Base-by-base conservation (phyloP, 1,139 yeast species). In the Suhomyces atakaporum region DNA sequence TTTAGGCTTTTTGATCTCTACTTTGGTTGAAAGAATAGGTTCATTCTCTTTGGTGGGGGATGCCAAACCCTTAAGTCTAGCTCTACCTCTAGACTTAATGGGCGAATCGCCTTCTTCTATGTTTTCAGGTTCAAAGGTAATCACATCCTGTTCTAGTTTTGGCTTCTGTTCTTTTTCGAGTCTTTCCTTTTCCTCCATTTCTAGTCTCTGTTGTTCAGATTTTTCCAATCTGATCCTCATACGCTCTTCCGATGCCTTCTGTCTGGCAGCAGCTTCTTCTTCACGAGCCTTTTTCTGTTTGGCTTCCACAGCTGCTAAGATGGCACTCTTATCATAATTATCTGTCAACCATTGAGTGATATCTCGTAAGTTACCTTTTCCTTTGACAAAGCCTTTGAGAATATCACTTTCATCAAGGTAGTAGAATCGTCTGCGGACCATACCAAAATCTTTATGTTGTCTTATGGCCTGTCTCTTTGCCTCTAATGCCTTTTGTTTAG, bases 371-470 rank as follows among this genome's bases (percentile, higher is more conserved):
- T 80, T 74, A 8, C 80, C 79, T 33, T 77, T 74, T 26, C 79
- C 81, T 22, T 76, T 73, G 33, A 77, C 80, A 51, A 80, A 77
- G 1, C 83, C 84, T 33, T 78, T 78, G 44, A 78, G 73, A 24
- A 83, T 70, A 43, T 79, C 74, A 22, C 77, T 68, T 31, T 70
- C 75, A 14, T 63, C 59, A 15, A 77, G 54, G 31, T 73, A 63
- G 30, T 71, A 70, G 51, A 73, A 79, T 38, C 71, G 53, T 34
- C 67, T 71, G 43, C 65, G 70, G 43, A 77, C 70, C 54, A 73
- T 69, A 38, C 66, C 76, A 54, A 70, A 73, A 62, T 73, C 71
- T 40, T 62, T 58, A 47, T 71, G 75, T 31, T 60, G 60, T 47
- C 73, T 56, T 24, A 68, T 63, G 14, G 67, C 66, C 46, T 67